phyloP scores from a whole-genome alignment of 495 filamentous ascomycete genomes.

The Oidiodendron maius region DNA sequence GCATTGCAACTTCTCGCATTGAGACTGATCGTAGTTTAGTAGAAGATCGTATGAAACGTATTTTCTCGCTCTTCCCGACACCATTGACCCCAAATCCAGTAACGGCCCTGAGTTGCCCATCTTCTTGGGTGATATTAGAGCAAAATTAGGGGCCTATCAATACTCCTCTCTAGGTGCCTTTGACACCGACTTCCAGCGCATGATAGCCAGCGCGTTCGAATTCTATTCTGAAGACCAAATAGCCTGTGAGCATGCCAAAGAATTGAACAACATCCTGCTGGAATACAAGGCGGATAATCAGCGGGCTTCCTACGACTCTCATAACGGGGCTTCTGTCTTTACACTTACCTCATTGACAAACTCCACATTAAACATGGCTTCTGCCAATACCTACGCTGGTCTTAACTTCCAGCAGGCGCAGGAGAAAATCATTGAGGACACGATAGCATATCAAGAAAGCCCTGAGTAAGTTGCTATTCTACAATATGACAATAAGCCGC shows the following conservation, averaged over 20 bases:
- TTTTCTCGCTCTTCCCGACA: constrained; percentile 59
- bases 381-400: constrained; percentile 55
- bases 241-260: constrained; percentile 68
- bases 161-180: constrained; percentile 58
- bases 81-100: no score
- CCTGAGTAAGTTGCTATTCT: constrained; percentile 25
- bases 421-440: constrained; percentile 67
- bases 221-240: constrained; percentile 60
- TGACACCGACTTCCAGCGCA: constrained; percentile 70
- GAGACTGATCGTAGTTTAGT: no score
- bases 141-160: constrained; percentile 55
- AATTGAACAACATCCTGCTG: constrained; percentile 65
- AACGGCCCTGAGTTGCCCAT: constrained; percentile 65
- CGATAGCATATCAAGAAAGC: constrained; percentile 55
- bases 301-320: no score
- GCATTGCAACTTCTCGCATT: no score
- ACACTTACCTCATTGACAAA: no score
- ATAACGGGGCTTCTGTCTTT: no score
- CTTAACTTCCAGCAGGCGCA: constrained; percentile 74
- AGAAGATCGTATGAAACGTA: no score
- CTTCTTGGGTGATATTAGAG: constrained; percentile 67
- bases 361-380: no score
- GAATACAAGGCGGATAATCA: no score
- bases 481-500: neutral
- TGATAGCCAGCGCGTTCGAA: constrained; percentile 71